Evolutionary conservation across 2,329 filamentous ascomycete genomes (phyloP), one percentile per base, ranked within the genome.

Genomic region (Botrytis paeoniae): DNA sequence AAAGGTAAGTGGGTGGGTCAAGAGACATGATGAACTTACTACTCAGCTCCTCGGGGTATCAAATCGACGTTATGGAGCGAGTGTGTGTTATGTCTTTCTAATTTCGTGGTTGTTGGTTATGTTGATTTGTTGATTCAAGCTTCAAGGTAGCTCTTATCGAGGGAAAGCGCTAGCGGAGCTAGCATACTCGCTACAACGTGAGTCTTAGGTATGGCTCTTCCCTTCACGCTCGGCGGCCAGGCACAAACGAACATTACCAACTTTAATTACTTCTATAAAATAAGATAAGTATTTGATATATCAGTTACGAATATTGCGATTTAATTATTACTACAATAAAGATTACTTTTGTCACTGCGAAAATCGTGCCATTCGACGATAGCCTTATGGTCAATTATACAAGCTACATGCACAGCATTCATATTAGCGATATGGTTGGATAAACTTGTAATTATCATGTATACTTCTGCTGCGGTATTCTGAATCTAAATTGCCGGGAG

Each of bases 1-100:
- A 88, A 77, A 93, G 89, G 83, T 98, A 98, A 74, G 93, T 93
- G 74, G 95, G 95, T 78, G 94, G 92, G 82, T 98, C 94, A 83
- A 97, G 89, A 82, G 94, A 95, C 95, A 98, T 98, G 61, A 66
- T 78, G 74, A 72, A 37, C 29, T 66, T 66, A 43, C 22, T 48
- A 69, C 62, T 72, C 70, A 32, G 70, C 70, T 72, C 70, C 62
- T 72, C 39, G 29, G 70, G 70, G 70, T 72, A 68, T 69, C 70
- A 72, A 68, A 69, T n/a, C 48, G 48, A 35, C 43, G 29, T 57
- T 72, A n/a, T 48, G 62, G 70, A 72, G 70, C 62, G 62, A 69
- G 62, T 25, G 70, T 68, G n/a, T 59, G 45, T 48, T 68, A 57
- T 69, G 37, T 43, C n/a, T 57, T 57, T 4, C 48, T 32, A 41